A percentile compares a stretch with the other conserved stretches of the same genome.
Evolutionary conservation across 2,329 filamentous ascomycete genomes (phyloP).

Genomic region (Pseudocercospora eumusae): DNA sequence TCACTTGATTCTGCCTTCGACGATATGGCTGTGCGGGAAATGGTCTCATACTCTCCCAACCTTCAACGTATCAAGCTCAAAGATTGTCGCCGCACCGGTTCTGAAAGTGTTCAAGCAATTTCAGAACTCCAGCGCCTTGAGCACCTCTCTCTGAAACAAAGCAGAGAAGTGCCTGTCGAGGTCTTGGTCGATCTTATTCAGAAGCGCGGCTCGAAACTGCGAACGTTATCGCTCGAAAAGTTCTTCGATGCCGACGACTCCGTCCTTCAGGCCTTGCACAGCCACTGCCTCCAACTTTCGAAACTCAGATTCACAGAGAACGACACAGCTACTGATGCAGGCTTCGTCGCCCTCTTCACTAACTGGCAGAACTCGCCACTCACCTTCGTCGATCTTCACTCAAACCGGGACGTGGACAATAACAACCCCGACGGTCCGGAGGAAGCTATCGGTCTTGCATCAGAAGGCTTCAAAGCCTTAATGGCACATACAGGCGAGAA

Average conservation of each 20-base stretch:
- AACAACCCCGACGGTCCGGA: constrained; percentile 64
- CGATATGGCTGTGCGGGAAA: constrained; percentile 65
- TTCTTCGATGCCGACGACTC: constrained; percentile 68
- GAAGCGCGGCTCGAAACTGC: constrained; percentile 65
- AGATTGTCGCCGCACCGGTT: constrained; percentile 73
- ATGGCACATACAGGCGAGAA: constrained; percentile 77
- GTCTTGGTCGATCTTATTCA: constrained; percentile 63
- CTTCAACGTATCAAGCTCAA: constrained; percentile 76
- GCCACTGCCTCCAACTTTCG: constrained; percentile 64
- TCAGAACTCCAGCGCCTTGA: constrained; percentile 63
- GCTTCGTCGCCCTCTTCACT: constrained; percentile 71
- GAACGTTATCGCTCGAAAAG: constrained; percentile 73
- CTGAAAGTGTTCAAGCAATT: constrained; percentile 66
- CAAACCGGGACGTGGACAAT: constrained; percentile 75
- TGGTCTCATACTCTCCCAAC: constrained; percentile 66
- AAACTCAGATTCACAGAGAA: constrained; percentile 85
- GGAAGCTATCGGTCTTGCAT: constrained; percentile 69
- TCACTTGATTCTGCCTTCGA: constrained; percentile 81
- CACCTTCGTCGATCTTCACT: constrained; percentile 70
- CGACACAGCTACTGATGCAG: constrained; percentile 71
- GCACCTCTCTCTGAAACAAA: constrained; percentile 73
- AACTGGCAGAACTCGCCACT: constrained; percentile 75
- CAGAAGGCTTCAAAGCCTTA: constrained; percentile 72
- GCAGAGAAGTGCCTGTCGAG: constrained; percentile 57
- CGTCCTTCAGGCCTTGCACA: constrained; percentile 70